These are phyloP conservation scores for Hypomontagnella submonticulosa DNA, from an alignment of 495 filamentous ascomycete species.

Conservation along the genomic window DNA sequence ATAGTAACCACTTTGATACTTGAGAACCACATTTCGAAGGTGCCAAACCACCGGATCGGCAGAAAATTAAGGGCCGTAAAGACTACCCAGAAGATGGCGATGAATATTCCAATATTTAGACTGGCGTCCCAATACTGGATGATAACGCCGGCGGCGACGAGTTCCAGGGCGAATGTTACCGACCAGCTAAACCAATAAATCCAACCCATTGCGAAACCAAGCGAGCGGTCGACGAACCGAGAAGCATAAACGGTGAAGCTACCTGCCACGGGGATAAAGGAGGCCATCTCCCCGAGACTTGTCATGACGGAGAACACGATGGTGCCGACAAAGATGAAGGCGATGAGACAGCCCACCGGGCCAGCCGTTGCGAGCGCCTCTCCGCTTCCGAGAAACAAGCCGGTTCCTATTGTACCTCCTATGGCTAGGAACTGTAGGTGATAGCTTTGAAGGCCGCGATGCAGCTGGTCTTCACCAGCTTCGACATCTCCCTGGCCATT, in stretches of 20 bases:
- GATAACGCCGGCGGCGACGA: conserved; percentile 77
- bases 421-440: conserved; percentile 71
- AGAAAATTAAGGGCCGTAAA: conserved; percentile 75
- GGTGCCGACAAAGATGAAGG: conserved; percentile 74
- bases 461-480: conserved; percentile 39
- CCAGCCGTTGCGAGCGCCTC: conserved; percentile 69
- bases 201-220: conserved; percentile 86
- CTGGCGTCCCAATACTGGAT: conserved; percentile 77
- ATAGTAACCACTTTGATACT: conserved; percentile 81
- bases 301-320: conserved; percentile 70
- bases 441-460: conserved; percentile 55
- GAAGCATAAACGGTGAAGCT: conserved; percentile 80
- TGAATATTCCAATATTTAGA: conserved; percentile 71
- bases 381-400: conserved; percentile 78
- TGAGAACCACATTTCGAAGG: conserved; percentile 80
- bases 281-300: conserved; percentile 74
- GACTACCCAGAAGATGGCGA: conserved; percentile 78
- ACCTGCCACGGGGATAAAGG: conserved; percentile 78
- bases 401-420: conserved; percentile 80
- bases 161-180: conserved; percentile 78
- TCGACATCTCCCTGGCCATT: conserved; percentile 45
- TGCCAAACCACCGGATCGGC: conserved; percentile 74
- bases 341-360: conserved; percentile 73
- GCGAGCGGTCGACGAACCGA: conserved; percentile 75
- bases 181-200: conserved; percentile 62